phyloP scores from a whole-genome alignment of 2,329 filamentous ascomycete species.

The Beauveria caledonica region DNA sequence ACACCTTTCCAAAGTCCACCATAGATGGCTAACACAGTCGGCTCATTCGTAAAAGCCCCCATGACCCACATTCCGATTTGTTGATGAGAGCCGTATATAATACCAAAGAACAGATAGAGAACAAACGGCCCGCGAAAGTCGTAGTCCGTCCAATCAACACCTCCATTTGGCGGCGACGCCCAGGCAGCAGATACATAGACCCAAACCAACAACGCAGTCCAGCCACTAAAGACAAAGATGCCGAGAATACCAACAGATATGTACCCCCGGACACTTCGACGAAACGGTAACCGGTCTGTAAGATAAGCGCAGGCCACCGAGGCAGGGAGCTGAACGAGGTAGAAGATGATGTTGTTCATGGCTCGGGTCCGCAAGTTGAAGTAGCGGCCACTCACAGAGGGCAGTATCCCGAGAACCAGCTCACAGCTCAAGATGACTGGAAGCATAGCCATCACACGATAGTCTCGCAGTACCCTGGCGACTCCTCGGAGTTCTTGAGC shows the following conservation, averaged over 20 bases:
- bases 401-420: slow-evolving; percentile 11
- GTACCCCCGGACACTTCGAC: neutral
- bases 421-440: slow-evolving; percentile 15
- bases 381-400: slow-evolving; percentile 14
- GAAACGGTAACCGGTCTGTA: slow-evolving; percentile 8
- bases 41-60: slow-evolving; percentile 15
- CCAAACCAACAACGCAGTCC: slow-evolving; percentile 9
- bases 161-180: slow-evolving; percentile 5
- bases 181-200: slow-evolving; percentile 1
- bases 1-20: slow-evolving; percentile 14
- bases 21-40: slow-evolving; percentile 11
- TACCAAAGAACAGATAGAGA: slow-evolving; percentile 13
- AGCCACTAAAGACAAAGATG: slow-evolving; percentile 8
- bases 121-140: slow-evolving; percentile 13
- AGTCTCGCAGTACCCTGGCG: slow-evolving; percentile 7
- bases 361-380: slow-evolving; percentile 15
- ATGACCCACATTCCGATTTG: slow-evolving; percentile 14
- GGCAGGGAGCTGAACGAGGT: slow-evolving; percentile 14
- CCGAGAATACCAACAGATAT: slow-evolving; percentile 10
- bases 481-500: slow-evolving; percentile 12
- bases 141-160: slow-evolving; percentile 13
- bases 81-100: slow-evolving; percentile 13
- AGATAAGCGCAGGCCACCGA: slow-evolving; percentile 10
- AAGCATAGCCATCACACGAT: slow-evolving; percentile 13
- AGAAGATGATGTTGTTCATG: slow-evolving; percentile 14